Base-by-base conservation (phyloP, 1,284 basidiomycete genomes). In the Phlebopus sp. region DNA sequence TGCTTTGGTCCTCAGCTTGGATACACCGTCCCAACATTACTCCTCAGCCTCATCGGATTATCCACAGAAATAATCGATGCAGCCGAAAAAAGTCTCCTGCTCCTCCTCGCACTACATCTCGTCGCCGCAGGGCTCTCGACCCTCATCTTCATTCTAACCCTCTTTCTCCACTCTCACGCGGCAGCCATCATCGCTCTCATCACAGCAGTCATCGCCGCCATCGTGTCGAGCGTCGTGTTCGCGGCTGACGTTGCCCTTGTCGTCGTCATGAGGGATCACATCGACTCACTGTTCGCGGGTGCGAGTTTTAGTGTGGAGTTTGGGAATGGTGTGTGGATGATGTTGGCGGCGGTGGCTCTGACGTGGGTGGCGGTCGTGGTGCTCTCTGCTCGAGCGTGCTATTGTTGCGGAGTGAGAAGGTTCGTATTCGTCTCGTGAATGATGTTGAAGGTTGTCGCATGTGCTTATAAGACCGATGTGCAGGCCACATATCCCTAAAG, bases 251-350 rank as follows among this genome's bases (percentile, higher is more conserved):
- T 87, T 27, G 81, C 78, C 2, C 55, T 87, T 25, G 78, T 82
- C 11, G 52, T 81, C 13, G 67, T 78, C 7, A 78, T 76, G 10
- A 72, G 66, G 57, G 55, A 68, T 42, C 68, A 76, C 46, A 61
- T 86, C 17, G 49, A 67, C 18, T 58, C 66, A 8, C 42, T 81
- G 6, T 63, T 73, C 9, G 60, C 69, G 4, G 72, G 74, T 19
- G 52, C 50, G 14, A 54, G 67, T 39, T 73, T 88, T 17, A 63
- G 56, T 0, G 73, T 84, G 4, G 53, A 62, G 4, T 84, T 77
- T 64, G 86, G 86, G n/a, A 80, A 82, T 50, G 86, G 66, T 8
- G 75, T 84, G 5, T 89, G 86, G 86, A 79, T 89, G 79, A 74
- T 80, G 21, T 56, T 86, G 17, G 72, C 62, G 7, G 80, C 77